Evolutionary conservation across 2,329 filamentous ascomycete species (phyloP), one percentile per base, ranked within the genome.

Genomic region (Claviceps sp.): DNA sequence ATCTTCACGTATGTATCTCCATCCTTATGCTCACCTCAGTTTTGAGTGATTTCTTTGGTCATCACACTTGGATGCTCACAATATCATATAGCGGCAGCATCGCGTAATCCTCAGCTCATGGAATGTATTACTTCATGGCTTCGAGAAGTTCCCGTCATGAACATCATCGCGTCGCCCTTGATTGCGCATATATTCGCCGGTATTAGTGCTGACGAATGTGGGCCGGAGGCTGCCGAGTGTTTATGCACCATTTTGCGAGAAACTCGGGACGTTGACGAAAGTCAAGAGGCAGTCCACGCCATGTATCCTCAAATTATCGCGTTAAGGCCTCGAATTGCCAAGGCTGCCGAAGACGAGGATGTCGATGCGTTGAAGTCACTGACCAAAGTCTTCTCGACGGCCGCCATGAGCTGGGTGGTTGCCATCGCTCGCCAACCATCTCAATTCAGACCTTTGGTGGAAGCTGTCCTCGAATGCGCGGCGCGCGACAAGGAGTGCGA

Each of bases 91-190:
- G 89, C 78, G 49, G 73, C 81, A 47, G 89, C 91, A 24, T 79
- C 89, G 8, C 85, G 84, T 56, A 95, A 96, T 63, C 90, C 91
- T 2, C 86, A 90, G 62, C 77, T 98, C 47, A 82, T 97, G 66
- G 89, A 96, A 62, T 97, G 93, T 66, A 89, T 97, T 60, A 94
- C 89, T 36, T 96, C 93, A 3, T 98, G 93, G 93, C 78, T 97
- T 59, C 82, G 89, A 60, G 93, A 98, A 70, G 88, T 98, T 6
- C 88, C 91, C 0, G 79, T 95, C 47, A 77, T 77, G 57, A 84
- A 87, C 55, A 82, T 98, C 57, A 85, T 95, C 58, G 85, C 84
- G 60, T 96, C 91, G 1, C 85, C 90, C 6, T 75, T 98, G 14
- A 75, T 98, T 59, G 81, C 88, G 58, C 76, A 90, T 50, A 80